These are phyloP conservation scores for Cytospora schulzeri DNA, from an alignment of 2,329 filamentous ascomycete genomes.

Conservation along the genomic window DNA sequence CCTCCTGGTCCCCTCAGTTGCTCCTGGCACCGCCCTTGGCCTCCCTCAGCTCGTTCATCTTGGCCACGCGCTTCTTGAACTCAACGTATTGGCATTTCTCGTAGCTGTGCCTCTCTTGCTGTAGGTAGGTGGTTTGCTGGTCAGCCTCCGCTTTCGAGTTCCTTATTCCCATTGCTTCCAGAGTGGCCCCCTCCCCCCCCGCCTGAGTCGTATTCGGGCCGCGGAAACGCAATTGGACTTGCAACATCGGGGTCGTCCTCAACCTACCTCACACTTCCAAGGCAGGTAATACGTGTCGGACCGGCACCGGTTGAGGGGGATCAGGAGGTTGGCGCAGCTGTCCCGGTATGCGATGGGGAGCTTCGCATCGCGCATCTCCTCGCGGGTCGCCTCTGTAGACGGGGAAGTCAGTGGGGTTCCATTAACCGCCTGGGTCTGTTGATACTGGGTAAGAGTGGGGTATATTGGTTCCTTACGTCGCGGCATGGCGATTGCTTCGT, in stretches of 20 bases:
- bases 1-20: slow-evolving; percentile 59
- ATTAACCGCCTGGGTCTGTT: background rate
- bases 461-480: slow-evolving; percentile 17
- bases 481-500: slow-evolving; percentile 23
- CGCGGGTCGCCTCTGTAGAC: slow-evolving; percentile 72
- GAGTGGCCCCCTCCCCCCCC: background rate
- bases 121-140: slow-evolving; percentile 25
- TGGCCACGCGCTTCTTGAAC: slow-evolving; percentile 97
- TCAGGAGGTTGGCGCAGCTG: slow-evolving; percentile 91
- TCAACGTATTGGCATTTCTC: slow-evolving; percentile 99
- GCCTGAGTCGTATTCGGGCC: background rate
- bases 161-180: background rate
- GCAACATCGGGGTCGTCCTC: background rate
- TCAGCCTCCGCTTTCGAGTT: slow-evolving; percentile 7
- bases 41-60: slow-evolving; percentile 95
- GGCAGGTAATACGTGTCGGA: slow-evolving; percentile 89
- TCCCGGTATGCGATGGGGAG: slow-evolving; percentile 91
- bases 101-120: slow-evolving; percentile 97
- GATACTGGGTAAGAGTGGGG: background rate
- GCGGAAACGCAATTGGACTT: background rate
- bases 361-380: slow-evolving; percentile 91
- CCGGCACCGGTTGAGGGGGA: slow-evolving; percentile 94
- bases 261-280: slow-evolving; percentile 93
- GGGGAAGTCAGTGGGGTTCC: slow-evolving; percentile 13
- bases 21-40: slow-evolving; percentile 82